Conservation (phyloP, 2,329 filamentous ascomycete species). For the Knufia petricola region DNA sequence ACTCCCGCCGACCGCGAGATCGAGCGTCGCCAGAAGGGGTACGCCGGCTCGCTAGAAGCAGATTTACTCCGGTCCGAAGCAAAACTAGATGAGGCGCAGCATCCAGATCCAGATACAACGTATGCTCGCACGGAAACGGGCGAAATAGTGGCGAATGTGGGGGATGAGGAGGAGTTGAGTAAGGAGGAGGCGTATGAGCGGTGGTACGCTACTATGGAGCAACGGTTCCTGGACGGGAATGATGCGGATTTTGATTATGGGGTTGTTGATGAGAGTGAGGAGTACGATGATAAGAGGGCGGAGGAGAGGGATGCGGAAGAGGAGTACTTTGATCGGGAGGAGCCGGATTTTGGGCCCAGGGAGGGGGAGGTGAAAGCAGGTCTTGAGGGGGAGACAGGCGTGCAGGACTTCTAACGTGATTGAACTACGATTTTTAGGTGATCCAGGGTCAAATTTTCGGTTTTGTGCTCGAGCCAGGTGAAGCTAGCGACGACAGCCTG, state of each 20-base stretch:
- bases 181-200: conserved; percentile 58
- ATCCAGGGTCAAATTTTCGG: too few species aligned
- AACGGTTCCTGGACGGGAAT: conserved; percentile 63
- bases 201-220: conserved; percentile 63
- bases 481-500: too few species aligned
- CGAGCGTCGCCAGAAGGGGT: conserved; percentile 65
- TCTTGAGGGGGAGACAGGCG: conserved; percentile 53
- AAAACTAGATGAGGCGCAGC: conserved; percentile 54
- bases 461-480: too few species aligned
- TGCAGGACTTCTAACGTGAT: conserved; percentile 68
- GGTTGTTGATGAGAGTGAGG: conserved; percentile 60
- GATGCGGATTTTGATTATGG: conserved; percentile 73
- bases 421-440: too few species aligned
- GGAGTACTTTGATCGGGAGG: conserved; percentile 70
- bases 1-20: conserved; percentile 22
- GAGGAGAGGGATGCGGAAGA: conserved; percentile 58
- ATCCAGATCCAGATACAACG: conserved; percentile 42
- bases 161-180: conserved; percentile 46
- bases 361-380: conserved; percentile 27
- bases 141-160: conserved; percentile 48
- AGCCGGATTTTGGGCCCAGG: conserved; percentile 54
- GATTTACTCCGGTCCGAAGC: conserved; percentile 69
- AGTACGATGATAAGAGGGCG: conserved; percentile 57
- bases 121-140: conserved; percentile 38
- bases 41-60: conserved; percentile 67